Base-by-base conservation (phyloP, 805 yeast species). In the Danielia oregonensis region DNA sequence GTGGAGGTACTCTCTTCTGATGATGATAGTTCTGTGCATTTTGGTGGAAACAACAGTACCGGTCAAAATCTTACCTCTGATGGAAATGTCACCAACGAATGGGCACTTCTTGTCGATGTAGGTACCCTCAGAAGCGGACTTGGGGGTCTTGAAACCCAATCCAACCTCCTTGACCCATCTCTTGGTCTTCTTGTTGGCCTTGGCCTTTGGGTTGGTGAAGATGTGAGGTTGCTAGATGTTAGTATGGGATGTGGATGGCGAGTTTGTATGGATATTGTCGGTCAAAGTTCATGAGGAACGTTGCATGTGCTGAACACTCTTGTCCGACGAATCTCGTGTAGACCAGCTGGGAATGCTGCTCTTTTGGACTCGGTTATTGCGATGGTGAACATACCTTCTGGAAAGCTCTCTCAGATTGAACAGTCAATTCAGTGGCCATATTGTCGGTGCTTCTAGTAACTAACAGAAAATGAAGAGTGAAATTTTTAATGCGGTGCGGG, bases 71-170 rank as follows among this genome's bases (percentile, higher is more conserved):
- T 86, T 89, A 79, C 99, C 99, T 80, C 99, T 88, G 85, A 93
- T 93, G 57, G 97, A 89, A 60, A 93, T 82, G 57, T 72, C 74
- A 75, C 98, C 98, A 60, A 80, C 85, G 79, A 93, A 93, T 72
- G 99, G 99, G 79, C 99, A 93, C 80, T 93, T 93, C 88, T 93
- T 93, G 89, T 84, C 98, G 68, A 93, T 89, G 94, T 93, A 93
- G 63, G 88, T 76, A 74, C 98, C 98, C 70, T 84, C 91, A 76
- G 89, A 86, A 65, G 98, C 98, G 68, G 89, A 76, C 78, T 81
- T 84, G 76, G 99, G 99, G 78, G 98, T 93, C 87, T 93, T 93
- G 97, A 88, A 93, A 59, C 99, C 99, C 72, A 93, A 86, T 73
- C 99, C 99, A 64, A 87, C 97, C 49, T 93, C 96, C 85, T 93